A percentile compares a stretch with the other conserved stretches of the same genome.
Conservation (phyloP, 164 flowering plant genomes). For the Vitis riparia region DNA sequence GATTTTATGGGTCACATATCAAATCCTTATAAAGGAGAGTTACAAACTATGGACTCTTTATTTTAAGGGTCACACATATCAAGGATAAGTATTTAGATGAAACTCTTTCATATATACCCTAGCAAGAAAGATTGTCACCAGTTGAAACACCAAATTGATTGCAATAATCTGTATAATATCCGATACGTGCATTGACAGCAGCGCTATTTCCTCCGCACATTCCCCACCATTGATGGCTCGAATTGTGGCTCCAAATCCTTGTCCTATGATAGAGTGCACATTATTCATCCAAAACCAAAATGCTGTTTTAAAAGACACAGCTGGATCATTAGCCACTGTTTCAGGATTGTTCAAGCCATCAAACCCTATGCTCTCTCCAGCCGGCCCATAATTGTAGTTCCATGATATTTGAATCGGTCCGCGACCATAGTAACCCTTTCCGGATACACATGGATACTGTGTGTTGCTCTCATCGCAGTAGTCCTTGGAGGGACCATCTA, state of each 20-base stretch:
- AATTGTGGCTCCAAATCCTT: slow-evolving; percentile 12
- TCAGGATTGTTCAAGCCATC: slow-evolving; percentile 14
- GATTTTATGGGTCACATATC: too few relatives aligned
- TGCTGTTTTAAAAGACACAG: slow-evolving; percentile 6
- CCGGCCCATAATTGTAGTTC: slow-evolving; percentile 27
- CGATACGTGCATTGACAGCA: slow-evolving; percentile 1
- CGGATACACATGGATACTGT: too few relatives aligned
- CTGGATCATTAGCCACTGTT: slow-evolving; percentile 11
- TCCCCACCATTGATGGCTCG: slow-evolving; percentile 11
- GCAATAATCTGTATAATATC: slow-evolving; percentile 2
- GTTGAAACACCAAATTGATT: slow-evolving; percentile 1
- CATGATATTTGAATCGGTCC: slow-evolving; percentile 24
- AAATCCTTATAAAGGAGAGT: too few relatives aligned
- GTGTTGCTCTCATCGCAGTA: too few relatives aligned
- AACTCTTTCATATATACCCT: too few relatives aligned
- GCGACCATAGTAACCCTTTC: slow-evolving; percentile 1
- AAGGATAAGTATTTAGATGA: too few relatives aligned
- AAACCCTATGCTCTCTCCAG: slow-evolving; percentile 17
- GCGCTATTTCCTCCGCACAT: slow-evolving; percentile 4
- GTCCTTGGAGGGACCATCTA: too few relatives aligned
- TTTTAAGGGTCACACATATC: too few relatives aligned
- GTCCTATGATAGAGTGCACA: slow-evolving; percentile 10
- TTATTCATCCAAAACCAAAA: slow-evolving; percentile 19
- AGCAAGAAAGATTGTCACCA: too few relatives aligned
- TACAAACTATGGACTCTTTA: too few relatives aligned